Conservation (phyloP, 2,329 filamentous ascomycete species). For the Trichoderma koningiopsis region DNA sequence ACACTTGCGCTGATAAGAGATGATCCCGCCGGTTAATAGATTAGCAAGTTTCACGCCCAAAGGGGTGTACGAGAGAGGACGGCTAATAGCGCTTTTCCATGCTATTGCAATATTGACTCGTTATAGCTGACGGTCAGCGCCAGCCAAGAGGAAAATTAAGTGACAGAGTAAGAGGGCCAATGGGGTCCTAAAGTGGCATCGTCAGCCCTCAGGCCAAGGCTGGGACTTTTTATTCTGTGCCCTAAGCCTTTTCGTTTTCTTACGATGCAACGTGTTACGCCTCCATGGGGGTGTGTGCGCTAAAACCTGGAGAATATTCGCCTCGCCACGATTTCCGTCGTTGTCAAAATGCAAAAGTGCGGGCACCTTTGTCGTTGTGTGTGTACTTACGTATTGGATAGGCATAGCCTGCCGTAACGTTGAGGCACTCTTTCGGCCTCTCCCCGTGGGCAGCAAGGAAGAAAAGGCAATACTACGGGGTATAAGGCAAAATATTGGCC, state of each 20-base stretch:
- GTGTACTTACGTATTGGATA: not conserved
- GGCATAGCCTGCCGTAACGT: not conserved
- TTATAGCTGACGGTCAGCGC: slow-evolving; percentile 17
- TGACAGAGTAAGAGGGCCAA: not conserved
- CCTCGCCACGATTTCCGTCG: slow-evolving; percentile 2
- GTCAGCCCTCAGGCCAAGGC: slow-evolving; percentile 1
- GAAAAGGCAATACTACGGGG: not conserved
- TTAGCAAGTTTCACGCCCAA: slow-evolving; percentile 10
- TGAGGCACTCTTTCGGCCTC: not conserved
- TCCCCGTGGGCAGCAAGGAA: not conserved
- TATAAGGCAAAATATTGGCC: slow-evolving; percentile 3
- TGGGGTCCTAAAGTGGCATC: slow-evolving; percentile 7
- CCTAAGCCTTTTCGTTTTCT: not conserved
- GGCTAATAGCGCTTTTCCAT: slow-evolving; percentile 10
- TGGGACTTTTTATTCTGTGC: not conserved
- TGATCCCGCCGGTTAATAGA: slow-evolving; percentile 15
- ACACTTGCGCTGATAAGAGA: slow-evolving; percentile 11
- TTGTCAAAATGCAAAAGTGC: slow-evolving; percentile 11
- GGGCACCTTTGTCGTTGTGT: not conserved
- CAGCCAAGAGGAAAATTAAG: not conserved
- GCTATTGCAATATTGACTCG: not conserved
- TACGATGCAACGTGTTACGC: slow-evolving; percentile 23
- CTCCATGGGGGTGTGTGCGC: slow-evolving; percentile 11
- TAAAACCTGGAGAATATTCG: slow-evolving; percentile 6
- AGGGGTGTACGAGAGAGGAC: slow-evolving; percentile 12